These are phyloP conservation scores for Ascochyta clinopodiicola DNA, from an alignment of 2,329 filamentous ascomycete species.

Conservation along the genomic window DNA sequence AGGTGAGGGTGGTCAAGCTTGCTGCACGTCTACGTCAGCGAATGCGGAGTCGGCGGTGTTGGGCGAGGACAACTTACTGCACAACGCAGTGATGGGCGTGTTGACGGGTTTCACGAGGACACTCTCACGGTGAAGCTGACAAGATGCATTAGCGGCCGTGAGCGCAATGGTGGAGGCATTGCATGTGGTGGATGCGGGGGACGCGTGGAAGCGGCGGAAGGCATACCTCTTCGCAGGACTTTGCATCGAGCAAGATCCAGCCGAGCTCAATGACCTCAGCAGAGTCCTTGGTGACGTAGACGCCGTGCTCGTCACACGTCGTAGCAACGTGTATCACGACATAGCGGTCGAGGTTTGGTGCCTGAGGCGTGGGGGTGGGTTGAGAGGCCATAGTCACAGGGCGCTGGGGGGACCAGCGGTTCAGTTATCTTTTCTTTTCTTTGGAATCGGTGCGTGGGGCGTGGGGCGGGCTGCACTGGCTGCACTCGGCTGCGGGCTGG, in stretches of 20 bases:
- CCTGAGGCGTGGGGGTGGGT: slow-evolving; percentile 39
- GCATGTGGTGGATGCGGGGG: slow-evolving; percentile 14
- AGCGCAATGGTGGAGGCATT: slow-evolving; percentile 13
- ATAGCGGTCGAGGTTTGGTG: slow-evolving; percentile 79
- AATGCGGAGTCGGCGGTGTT: slow-evolving; percentile 15
- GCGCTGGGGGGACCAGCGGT: slow-evolving; percentile 14
- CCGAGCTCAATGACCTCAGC: slow-evolving; percentile 99
- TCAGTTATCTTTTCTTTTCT: neutral
- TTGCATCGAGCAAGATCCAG: slow-evolving; percentile 94
- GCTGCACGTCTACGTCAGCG: slow-evolving; percentile 62
- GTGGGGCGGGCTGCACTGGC: neutral
- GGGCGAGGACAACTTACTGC: slow-evolving; percentile 72
- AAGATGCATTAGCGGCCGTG: slow-evolving; percentile 38
- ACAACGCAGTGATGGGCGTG: slow-evolving; percentile 96
- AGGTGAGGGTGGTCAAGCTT: slow-evolving; percentile 95
- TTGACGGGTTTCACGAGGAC: slow-evolving; percentile 98
- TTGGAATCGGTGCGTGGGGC: slow-evolving; percentile 6
- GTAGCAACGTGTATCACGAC: slow-evolving; percentile 98
- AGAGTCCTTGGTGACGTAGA: slow-evolving; percentile 99
- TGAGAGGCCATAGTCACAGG: slow-evolving; percentile 35
- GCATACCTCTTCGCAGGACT: slow-evolving; percentile 85
- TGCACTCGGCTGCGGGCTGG: slow-evolving; percentile 17
- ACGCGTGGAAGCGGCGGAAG: slow-evolving; percentile 8
- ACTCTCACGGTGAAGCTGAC: slow-evolving; percentile 89
- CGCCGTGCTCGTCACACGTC: slow-evolving; percentile 98